Conservation (phyloP, 179 eudicot genomes). For the Sideroxylon spinosum region DNA sequence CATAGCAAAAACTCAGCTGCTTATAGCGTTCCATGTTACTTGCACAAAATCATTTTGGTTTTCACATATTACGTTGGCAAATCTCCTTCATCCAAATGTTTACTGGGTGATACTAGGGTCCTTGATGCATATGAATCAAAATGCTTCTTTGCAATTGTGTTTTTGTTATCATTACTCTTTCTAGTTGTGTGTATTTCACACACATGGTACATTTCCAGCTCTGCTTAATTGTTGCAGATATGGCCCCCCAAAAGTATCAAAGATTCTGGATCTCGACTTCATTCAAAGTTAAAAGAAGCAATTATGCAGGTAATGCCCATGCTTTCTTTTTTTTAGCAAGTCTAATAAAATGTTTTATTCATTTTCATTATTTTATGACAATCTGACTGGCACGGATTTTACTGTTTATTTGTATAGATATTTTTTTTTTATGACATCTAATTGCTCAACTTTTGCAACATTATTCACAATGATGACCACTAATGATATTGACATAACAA, state of each 20-base stretch:
- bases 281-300: neutral
- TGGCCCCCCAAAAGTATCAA: conserved; percentile 27
- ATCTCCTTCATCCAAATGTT: too few species aligned
- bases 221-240: conserved; percentile 50
- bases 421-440: neutral
- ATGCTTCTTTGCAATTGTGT: neutral
- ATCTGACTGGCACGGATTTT: neutral
- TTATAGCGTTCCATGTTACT: neutral
- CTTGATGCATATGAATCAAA: neutral
- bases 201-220: neutral
- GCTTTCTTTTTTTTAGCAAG: neutral
- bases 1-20: neutral
- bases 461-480: too few species aligned
- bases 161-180: conserved; percentile 6
- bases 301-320: neutral
- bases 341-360: neutral
- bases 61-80: too few species aligned
- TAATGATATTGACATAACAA: too few species aligned
- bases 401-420: neutral
- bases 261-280: conserved; percentile 2
- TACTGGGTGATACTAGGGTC: too few species aligned
- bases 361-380: neutral
- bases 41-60: too few species aligned
- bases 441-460: neutral
- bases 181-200: neutral